phyloP scores from a whole-genome alignment of 768 basidiomycete genomes.

The Nevesoporus exiguus region DNA sequence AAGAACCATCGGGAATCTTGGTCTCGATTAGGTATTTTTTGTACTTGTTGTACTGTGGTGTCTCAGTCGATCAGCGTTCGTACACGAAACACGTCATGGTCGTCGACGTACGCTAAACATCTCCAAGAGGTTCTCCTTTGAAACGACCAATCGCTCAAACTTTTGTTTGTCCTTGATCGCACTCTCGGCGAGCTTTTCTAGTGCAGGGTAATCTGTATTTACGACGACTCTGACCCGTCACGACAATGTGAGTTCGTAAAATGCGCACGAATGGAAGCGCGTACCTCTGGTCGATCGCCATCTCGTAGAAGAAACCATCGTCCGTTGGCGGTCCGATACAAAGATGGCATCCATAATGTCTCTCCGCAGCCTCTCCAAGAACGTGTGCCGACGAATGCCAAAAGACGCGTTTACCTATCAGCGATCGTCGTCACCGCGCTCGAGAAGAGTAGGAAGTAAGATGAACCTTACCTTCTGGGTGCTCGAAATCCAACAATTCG shows the following conservation, averaged over 20 bases:
- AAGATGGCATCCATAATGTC: slow-evolving; percentile 95
- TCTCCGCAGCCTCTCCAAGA: slow-evolving; percentile 92
- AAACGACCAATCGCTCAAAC: slow-evolving; percentile 90
- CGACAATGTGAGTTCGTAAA: too few relatives aligned
- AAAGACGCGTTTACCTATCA: slow-evolving; percentile 88
- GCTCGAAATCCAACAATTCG: slow-evolving; percentile 88
- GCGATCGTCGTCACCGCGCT: too few relatives aligned
- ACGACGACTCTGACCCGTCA: slow-evolving; percentile 58
- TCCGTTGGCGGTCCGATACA: slow-evolving; percentile 97
- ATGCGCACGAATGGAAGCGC: slow-evolving; percentile 1
- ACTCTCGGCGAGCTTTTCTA: slow-evolving; percentile 84
- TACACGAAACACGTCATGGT: neutral
- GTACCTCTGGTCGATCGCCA: slow-evolving; percentile 82
- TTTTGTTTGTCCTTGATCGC: slow-evolving; percentile 96
- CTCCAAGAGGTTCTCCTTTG: slow-evolving; percentile 92
- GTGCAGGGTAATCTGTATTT: slow-evolving; percentile 77
- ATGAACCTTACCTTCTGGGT: slow-evolving; percentile 61
- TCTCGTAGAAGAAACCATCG: slow-evolving; percentile 99
- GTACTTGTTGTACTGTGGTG: slow-evolving; percentile 92
- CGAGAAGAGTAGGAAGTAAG: neutral
- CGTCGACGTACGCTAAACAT: slow-evolving; percentile 85
- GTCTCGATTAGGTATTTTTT: neutral
- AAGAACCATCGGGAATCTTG: slow-evolving; percentile 54
- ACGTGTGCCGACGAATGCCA: slow-evolving; percentile 99
- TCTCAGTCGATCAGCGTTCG: neutral